Evolutionary conservation across 192 early-diverging fungal species (phyloP), one percentile per base, ranked within the genome.

Genomic region (Entomortierella beljakovae): DNA sequence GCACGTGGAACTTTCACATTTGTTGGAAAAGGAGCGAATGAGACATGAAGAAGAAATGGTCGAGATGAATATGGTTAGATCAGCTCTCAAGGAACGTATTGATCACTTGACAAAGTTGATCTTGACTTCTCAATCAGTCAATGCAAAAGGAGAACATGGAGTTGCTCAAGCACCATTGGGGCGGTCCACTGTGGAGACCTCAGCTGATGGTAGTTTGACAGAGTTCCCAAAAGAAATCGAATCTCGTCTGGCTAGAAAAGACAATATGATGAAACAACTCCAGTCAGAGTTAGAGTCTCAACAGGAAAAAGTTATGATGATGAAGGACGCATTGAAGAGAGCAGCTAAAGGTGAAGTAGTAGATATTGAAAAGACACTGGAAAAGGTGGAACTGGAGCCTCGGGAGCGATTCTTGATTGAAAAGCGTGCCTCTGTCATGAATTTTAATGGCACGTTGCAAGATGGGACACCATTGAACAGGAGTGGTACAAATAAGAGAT

Each of bases 41-140:
- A 73, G 82, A 61, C 80, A 90, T 52, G 87, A 90, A 53, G 83
- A 91, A 31, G 75, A 89, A 35, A 73, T 89, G 55, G 60, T 77
- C 8, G 82, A 86, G 61, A 86, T 85, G 79, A 80, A 81, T 34
- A 40, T 86, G 61, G 81, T 90, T n/a, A 72, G 93, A 34, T 92
- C 90, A 25, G 92, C 92, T 0, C 70, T 95, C 46, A 95, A 94
- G 64, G 92, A 94, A 54, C 80, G 93, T 22, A 95, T 96, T 46
- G 94, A 95, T 67, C 93, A 96, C 51, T 75, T 96, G 54, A 95
- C 94, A 6, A 90, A 90, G 31, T 71, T 96, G 26, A 96, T 96
- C 61, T 83, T 96, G 61, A 95, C 90, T 9, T 77, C 74, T 7
- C 74, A 77, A 25, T 68, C 65, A 32, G 69, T 77, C 59, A 64